Evolutionary conservation across 176 grass and related monocot species (phyloP), one percentile per base, ranked within the genome.

Genomic region (Stipa capillata): DNA sequence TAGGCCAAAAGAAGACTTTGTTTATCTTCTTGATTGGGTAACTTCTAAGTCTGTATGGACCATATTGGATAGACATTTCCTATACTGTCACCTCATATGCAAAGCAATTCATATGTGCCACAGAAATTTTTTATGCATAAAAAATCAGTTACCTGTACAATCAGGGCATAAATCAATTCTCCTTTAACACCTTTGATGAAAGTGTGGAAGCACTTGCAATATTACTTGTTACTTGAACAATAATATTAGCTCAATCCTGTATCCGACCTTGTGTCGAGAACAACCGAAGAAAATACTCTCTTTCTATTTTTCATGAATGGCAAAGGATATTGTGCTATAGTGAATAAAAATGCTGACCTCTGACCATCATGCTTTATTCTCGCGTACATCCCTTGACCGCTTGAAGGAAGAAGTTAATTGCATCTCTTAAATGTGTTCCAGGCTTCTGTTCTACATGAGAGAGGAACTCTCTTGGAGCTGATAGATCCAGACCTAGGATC

Each of bases 1-100:
- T 83, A 90, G 83, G 75, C 92, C 95, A 31, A 88, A 90, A 62
- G 90, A 98, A 86, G 95, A 98, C 6, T 98, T 92, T 61, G 90
- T 98, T 66, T 90, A 93, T 81, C 95, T 98, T 64, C 90, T 98
- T 24, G 95, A 98, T 76, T 91, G 95, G 95, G 95, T 94, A 92
- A 78, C 54, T 88, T 54, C 53, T 54, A 58, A 70, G 50, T 57
- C 31, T 82, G 41, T 63, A 50, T 72, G 65, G 28, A 83, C 61
- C 47, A 80, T 74, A 33, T 31, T 47, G 36, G 52, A 77, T 45
- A 23, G 2, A 27, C 17, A 34, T 7, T 72, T 16, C 21, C 29
- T 71, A 60, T 59, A 35, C 36, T 59, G 17, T 84, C 34, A 45
- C 34, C 11, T 54, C 60, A 44, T 33, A 66, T 53, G 34, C 45